Evolutionary conservation across 805 yeast species (phyloP).

Genomic region (Saccharomycopsis microspora): DNA sequence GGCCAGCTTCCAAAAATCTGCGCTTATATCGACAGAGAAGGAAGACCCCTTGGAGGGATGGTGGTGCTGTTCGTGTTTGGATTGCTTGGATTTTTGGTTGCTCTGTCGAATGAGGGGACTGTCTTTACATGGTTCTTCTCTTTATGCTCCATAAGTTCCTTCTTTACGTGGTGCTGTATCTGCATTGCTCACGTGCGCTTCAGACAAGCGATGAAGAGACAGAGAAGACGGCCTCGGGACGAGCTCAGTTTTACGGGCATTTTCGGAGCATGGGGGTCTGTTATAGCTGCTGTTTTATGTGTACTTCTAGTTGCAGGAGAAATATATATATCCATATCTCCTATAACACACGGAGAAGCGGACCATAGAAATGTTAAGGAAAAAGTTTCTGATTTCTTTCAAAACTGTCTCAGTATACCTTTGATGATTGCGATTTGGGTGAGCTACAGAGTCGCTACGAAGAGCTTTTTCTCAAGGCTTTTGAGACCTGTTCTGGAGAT

Average conservation of each 20-base stretch:
- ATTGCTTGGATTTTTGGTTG: conserved; percentile 54
- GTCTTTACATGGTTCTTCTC: conserved; percentile 61
- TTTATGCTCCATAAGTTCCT: conserved; percentile 46
- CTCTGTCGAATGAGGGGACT: conserved; percentile 38
- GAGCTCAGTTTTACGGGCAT: conserved; percentile 45
- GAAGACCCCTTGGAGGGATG: conserved; percentile 50
- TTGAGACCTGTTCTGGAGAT: conserved; percentile 30
- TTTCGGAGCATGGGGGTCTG: conserved; percentile 42
- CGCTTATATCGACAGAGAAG: conserved; percentile 43
- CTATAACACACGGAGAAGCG: conserved; percentile 31
- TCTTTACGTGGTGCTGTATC: conserved; percentile 53
- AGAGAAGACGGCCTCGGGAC: conserved; percentile 31
- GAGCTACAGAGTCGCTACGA: conserved; percentile 35
- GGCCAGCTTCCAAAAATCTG: conserved; percentile 45
- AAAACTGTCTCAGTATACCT: conserved; percentile 37
- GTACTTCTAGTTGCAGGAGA: conserved; percentile 42
- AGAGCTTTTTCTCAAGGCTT: conserved; percentile 22
- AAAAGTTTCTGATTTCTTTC: conserved; percentile 33
- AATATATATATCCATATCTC: conserved; percentile 55
- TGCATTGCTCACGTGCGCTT: conserved; percentile 47
- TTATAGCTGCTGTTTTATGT: conserved; percentile 37
- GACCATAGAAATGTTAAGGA: conserved; percentile 7
- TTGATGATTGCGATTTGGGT: conserved; percentile 33
- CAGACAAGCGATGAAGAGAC: conserved; percentile 43
- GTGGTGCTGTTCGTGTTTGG: conserved; percentile 40